These are phyloP conservation scores for Raffaelea arxii DNA, from an alignment of 2,329 filamentous ascomycete species.

Conservation along the genomic window DNA sequence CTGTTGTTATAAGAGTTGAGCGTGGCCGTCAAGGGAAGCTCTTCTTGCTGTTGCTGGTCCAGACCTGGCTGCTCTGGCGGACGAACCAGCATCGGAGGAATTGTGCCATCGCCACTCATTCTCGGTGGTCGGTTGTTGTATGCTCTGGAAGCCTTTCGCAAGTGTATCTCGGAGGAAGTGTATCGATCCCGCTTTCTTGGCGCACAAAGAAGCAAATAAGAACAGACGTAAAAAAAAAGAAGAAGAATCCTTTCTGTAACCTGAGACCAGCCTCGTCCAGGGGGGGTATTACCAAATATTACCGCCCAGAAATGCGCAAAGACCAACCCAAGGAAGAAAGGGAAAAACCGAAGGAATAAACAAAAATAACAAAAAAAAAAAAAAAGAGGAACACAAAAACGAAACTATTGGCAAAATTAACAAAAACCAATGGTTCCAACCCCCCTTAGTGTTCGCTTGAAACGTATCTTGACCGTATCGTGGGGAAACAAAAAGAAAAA, in stretches of 20 bases:
- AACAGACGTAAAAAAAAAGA: no score
- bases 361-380: neutral
- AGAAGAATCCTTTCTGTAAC: no score
- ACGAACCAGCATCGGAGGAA: constrained; percentile 7
- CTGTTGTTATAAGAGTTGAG: constrained; percentile 1
- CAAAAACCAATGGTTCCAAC: no score
- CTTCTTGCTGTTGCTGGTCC: neutral
- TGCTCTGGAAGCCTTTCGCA: neutral
- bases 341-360: neutral
- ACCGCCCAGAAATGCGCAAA: no score
- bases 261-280: no score
- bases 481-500: neutral
- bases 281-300: no score
- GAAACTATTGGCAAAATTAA: neutral
- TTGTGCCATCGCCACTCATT: constrained; percentile 26
- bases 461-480: no score
- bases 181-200: no score
- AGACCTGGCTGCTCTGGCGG: constrained; percentile 8
- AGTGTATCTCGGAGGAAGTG: no score
- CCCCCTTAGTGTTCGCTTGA: no score
- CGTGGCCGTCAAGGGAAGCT: constrained; percentile 8
- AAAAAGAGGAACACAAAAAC: neutral
- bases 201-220: no score
- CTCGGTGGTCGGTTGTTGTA: constrained; percentile 11
- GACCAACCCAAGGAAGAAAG: no score